phyloP scores from a whole-genome alignment of 2,329 filamentous ascomycete genomes.

The Bimuria novae-zelandiae region DNA sequence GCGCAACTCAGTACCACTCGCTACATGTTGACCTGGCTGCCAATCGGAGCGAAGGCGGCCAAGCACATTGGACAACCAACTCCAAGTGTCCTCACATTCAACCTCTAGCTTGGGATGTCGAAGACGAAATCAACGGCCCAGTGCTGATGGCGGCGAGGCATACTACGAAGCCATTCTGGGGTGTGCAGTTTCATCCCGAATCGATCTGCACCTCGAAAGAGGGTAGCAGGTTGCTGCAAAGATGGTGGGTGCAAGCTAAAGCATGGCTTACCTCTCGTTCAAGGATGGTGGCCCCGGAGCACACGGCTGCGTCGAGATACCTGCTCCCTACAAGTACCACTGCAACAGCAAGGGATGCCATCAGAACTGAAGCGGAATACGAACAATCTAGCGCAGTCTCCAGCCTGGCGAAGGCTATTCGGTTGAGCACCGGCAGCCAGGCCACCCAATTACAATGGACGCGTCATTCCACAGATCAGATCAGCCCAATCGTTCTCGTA shows the following conservation, averaged over 20 bases:
- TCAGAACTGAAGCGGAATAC: neutral
- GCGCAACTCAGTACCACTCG: conserved; percentile 75
- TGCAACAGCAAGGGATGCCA: neutral
- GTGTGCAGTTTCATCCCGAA: conserved; percentile 84
- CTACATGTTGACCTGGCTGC: conserved; percentile 44
- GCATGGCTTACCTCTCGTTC: conserved; percentile 50
- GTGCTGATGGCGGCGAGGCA: conserved; percentile 76
- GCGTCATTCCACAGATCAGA: neutral
- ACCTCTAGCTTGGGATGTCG: conserved; percentile 48
- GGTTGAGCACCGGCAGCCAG: neutral
- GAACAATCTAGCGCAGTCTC: neutral
- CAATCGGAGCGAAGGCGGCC: conserved; percentile 29
- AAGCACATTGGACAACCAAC: conserved; percentile 33
- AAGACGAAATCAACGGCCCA: conserved; percentile 48
- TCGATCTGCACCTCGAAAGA: conserved; percentile 74
- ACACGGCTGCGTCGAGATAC: neutral
- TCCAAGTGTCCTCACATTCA: conserved; percentile 28
- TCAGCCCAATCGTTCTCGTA: conserved; percentile 8
- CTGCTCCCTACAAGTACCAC: neutral
- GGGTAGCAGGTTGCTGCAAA: conserved; percentile 65
- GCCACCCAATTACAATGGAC: conserved; percentile 1
- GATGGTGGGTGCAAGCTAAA: conserved; percentile 71
- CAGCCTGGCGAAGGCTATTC: neutral
- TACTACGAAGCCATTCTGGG: conserved; percentile 71
- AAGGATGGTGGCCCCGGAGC: neutral